Percentiles rank a stretch among this genome's conserved stretches.
phyloP scores from a whole-genome alignment of 2,329 filamentous ascomycete species.

The Fusarium coffeatum region DNA sequence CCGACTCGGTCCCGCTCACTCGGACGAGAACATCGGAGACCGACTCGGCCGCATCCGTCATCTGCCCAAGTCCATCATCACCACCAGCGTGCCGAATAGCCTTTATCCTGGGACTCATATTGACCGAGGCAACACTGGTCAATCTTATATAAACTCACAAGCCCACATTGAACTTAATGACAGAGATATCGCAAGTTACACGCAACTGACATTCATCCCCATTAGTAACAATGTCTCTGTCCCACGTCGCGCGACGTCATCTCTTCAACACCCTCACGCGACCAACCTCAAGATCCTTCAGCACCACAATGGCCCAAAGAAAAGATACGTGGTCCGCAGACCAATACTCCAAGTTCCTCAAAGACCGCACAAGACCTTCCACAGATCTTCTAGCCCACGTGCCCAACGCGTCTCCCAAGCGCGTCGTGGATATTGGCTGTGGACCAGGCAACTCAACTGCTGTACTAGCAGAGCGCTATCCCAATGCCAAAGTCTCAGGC shows the following conservation, averaged over 20 bases:
- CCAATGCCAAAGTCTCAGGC: constrained; percentile 59
- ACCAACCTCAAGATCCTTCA: background rate
- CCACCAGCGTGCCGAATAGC: background rate
- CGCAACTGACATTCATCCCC: background rate
- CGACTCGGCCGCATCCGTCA: constrained; percentile 13
- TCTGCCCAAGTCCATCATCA: background rate
- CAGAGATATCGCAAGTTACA: no score
- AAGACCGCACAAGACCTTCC: constrained; percentile 64
- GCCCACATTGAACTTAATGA: no score
- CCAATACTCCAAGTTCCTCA: constrained; percentile 67
- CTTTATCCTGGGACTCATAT: background rate
- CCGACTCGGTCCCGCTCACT: constrained; percentile 24
- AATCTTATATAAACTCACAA: constrained; percentile 9
- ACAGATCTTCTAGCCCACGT: constrained; percentile 65
- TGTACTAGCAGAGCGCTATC: constrained; percentile 60
- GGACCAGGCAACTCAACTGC: constrained; percentile 69
- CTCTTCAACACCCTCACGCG: background rate
- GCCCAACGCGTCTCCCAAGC: constrained; percentile 53
- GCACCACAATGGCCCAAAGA: constrained; percentile 19
- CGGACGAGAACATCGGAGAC: constrained; percentile 8
- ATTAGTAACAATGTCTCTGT: constrained; percentile 3
- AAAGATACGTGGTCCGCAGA: constrained; percentile 61
- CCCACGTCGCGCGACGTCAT: constrained; percentile 23
- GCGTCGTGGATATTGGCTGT: constrained; percentile 69
- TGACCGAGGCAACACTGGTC: background rate